Percentiles rank a stretch among this genome's conserved stretches.
Evolutionary conservation across 805 yeast species (phyloP).

Genomic region (Lachancea lanzarotensis): DNA sequence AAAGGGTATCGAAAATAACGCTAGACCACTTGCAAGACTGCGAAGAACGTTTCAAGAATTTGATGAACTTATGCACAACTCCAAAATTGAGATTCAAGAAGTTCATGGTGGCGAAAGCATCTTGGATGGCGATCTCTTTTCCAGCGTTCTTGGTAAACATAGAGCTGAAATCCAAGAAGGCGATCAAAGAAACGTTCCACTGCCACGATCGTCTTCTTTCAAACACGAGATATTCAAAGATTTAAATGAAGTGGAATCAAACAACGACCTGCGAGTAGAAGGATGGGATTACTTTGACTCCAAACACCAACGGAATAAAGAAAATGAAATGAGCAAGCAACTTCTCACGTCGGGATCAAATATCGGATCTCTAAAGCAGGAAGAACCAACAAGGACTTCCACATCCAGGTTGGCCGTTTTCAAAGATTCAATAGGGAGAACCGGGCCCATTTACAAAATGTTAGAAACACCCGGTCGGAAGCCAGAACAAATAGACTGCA

Average conservation of each 20-base stretch:
- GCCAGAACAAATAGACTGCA: constrained; percentile 52
- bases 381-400: constrained; percentile 14
- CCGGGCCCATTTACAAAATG: constrained; percentile 41
- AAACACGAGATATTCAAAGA: constrained; percentile 7
- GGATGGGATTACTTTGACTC: constrained; percentile 48
- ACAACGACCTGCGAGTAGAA: constrained; percentile 12
- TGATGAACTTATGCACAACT: constrained; percentile 12
- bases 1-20: constrained; percentile 41
- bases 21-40: constrained; percentile 57
- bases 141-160: constrained; percentile 1
- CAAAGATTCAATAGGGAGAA: constrained; percentile 34
- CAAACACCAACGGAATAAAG: constrained; percentile 49
- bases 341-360: constrained; percentile 42
- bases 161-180: constrained; percentile 1
- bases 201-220: not conserved
- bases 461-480: constrained; percentile 52
- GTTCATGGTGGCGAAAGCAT: constrained; percentile 1
- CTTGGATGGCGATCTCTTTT: constrained; percentile 1
- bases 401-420: constrained; percentile 34
- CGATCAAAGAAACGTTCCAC: not conserved
- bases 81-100: constrained; percentile 8
- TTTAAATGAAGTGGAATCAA: not conserved
- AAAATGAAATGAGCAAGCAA: constrained; percentile 48
- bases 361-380: constrained; percentile 53
- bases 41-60: constrained; percentile 11